Conservation (phyloP, 768 basidiomycete species). For the Serendipita indica region DNA sequence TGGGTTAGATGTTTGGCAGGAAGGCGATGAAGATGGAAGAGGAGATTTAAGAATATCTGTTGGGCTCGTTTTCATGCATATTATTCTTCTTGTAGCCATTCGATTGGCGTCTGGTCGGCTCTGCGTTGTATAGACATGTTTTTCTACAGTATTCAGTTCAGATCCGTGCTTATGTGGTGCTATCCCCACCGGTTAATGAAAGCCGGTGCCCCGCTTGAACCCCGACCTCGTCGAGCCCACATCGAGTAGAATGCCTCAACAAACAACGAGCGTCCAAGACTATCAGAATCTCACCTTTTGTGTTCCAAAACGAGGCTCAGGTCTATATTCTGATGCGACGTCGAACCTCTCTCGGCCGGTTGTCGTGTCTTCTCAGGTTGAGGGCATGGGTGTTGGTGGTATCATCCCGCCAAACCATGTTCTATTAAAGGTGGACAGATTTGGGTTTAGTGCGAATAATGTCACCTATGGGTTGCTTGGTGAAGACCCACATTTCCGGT, state of each 20-base stretch:
- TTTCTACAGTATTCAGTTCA: background rate
- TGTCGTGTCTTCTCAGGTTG: background rate
- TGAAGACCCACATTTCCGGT: constrained; percentile 30
- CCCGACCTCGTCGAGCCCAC: background rate
- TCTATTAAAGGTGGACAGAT: constrained; percentile 44
- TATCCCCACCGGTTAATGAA: background rate
- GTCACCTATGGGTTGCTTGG: constrained; percentile 48
- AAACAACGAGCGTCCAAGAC: background rate
- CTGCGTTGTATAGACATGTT: constrained; percentile 7
- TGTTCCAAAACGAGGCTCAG: constrained; percentile 28
- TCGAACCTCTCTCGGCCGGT: constrained; percentile 12
- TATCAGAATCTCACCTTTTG: constrained; percentile 26
- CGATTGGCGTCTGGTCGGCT: constrained; percentile 7
- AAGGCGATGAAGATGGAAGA: background rate
- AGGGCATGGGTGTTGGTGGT: background rate
- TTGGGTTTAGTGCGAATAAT: constrained; percentile 61
- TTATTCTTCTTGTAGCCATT: constrained; percentile 19
- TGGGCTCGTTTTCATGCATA: constrained; percentile 29
- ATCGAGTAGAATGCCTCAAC: no score
- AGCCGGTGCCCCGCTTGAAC: background rate
- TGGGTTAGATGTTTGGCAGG: constrained; percentile 29
- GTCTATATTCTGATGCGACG: constrained; percentile 16
- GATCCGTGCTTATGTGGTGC: background rate
- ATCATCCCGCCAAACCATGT: constrained; percentile 31
- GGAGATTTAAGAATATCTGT: constrained; percentile 23